Evolutionary conservation across 2,329 filamentous ascomycete species (phyloP).

Genomic region (Calonectria henricotiae): DNA sequence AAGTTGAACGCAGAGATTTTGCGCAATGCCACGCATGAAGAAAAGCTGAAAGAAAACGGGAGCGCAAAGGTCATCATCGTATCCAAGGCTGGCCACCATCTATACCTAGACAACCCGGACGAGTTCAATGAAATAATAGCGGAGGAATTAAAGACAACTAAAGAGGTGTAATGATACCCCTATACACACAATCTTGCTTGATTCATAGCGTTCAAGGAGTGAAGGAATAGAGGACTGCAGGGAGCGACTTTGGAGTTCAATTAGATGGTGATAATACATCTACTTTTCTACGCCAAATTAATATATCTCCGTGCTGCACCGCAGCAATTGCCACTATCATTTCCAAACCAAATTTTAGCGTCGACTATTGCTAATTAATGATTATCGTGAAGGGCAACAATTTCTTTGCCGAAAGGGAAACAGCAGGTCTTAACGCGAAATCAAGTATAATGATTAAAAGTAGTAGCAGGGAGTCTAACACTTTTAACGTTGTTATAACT

Average conservation of each 20-base stretch:
- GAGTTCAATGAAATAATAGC: slow-evolving; percentile 70
- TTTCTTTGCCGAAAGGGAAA: no score
- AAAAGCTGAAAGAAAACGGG: slow-evolving; percentile 82
- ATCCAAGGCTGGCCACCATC: slow-evolving; percentile 71
- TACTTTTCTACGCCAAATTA: background rate
- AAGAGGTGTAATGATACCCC: background rate
- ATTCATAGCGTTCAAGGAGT: background rate
- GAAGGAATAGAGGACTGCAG: background rate
- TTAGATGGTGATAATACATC: background rate
- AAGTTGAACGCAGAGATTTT: slow-evolving; percentile 58
- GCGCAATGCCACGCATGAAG: slow-evolving; percentile 66
- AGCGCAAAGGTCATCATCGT: slow-evolving; percentile 88
- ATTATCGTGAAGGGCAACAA: no score
- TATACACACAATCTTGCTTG: background rate
- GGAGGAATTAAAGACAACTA: background rate
- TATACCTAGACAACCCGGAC: slow-evolving; percentile 74
- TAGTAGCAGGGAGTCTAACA: no score
- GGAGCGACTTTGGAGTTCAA: background rate
- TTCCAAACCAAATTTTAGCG: no score
- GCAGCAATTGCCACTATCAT: no score
- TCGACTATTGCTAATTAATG: no score
- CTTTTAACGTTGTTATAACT: no score
- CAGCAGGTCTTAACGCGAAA: no score
- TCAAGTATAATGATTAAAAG: no score
- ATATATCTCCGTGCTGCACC: background rate